A percentile compares a stretch with the other conserved stretches of the same genome.
Conservation (phyloP, 2,329 filamentous ascomycete genomes). For the Ophiognomonia clavigignenti-juglandacearum region DNA sequence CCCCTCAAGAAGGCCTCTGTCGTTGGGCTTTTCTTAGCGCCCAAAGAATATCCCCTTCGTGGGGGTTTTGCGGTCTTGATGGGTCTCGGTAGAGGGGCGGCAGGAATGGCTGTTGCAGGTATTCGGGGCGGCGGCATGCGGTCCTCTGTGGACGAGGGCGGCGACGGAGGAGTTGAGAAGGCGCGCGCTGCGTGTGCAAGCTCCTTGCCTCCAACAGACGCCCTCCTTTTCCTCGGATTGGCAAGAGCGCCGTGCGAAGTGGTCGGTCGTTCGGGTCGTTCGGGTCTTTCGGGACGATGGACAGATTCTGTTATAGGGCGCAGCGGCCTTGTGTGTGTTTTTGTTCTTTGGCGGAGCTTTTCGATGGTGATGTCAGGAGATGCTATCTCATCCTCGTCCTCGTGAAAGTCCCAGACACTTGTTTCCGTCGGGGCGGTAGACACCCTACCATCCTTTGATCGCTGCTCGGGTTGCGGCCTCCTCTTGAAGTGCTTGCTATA, state of each 20-base stretch:
- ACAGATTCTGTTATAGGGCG: conserved; percentile 5
- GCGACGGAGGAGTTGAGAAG: conserved; percentile 16
- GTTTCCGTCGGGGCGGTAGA: conserved; percentile 14
- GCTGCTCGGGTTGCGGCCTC: conserved; percentile 15
- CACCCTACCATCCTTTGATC: conserved; percentile 9
- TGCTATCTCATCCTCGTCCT: conserved; percentile 14
- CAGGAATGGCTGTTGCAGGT: conserved; percentile 6
- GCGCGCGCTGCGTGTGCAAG: conserved; percentile 6
- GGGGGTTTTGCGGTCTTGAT: conserved; percentile 9
- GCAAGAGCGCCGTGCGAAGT: conserved; percentile 4
- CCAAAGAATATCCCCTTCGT: conserved; percentile 5
- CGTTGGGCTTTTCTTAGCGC: conserved; percentile 2
- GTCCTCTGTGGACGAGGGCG: conserved; percentile 13
- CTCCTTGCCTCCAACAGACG: conserved; percentile 4
- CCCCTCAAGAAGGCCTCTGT: conserved; percentile 3
- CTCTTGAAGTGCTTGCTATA: conserved; percentile 25
- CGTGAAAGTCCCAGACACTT: conserved; percentile 16
- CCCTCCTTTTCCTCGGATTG: conserved; percentile 13
- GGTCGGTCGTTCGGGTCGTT: background rate
- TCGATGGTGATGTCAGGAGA: conserved; percentile 13
- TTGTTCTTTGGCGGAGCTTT: conserved; percentile 10
- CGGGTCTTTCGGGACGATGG: background rate
- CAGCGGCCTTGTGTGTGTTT: background rate
- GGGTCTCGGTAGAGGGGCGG: conserved; percentile 4
- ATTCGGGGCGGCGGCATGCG: conserved; percentile 11